A percentile compares a stretch with the other conserved stretches of the same genome.
phyloP scores from a whole-genome alignment of 2,329 filamentous ascomycete genomes.

The Penicillium sp. region DNA sequence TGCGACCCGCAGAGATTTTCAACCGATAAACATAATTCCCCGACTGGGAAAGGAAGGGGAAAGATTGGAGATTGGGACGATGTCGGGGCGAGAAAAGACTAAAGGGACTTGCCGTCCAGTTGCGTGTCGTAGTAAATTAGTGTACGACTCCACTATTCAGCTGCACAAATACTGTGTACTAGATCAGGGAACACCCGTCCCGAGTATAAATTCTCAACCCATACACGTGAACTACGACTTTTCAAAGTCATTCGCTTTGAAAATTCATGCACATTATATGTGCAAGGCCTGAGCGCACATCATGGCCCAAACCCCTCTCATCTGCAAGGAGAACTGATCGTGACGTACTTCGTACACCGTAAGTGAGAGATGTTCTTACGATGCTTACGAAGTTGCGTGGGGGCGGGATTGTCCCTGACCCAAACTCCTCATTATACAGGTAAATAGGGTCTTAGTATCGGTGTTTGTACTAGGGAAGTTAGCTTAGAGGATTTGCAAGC shows the following conservation, averaged over 20 bases:
- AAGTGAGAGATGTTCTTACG: neutral
- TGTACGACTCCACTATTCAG: conserved; percentile 15
- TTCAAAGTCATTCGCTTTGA: neutral
- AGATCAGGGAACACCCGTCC: neutral
- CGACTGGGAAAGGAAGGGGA: neutral
- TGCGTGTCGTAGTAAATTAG: conserved; percentile 16
- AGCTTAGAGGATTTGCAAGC: neutral
- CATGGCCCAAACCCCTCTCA: neutral
- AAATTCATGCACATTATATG: neutral
- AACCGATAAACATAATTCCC: conserved; percentile 16
- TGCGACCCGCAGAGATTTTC: conserved; percentile 5
- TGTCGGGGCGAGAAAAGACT: conserved; percentile 13
- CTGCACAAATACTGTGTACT: neutral
- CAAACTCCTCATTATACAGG: neutral
- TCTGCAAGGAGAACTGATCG: conserved; percentile 7
- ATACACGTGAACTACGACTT: neutral
- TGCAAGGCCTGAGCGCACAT: neutral
- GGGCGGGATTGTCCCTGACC: conserved; percentile 3
- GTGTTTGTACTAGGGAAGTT: neutral
- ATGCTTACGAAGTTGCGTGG: neutral
- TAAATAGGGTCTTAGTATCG: neutral
- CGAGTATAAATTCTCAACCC: neutral
- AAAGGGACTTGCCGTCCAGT: conserved; percentile 1
- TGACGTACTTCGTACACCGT: conserved; percentile 6
- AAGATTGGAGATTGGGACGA: conserved; percentile 1